These are phyloP conservation scores for Cyclotella cryptica DNA, from an alignment of 108 stramenopile species.

Conservation along the genomic window DNA sequence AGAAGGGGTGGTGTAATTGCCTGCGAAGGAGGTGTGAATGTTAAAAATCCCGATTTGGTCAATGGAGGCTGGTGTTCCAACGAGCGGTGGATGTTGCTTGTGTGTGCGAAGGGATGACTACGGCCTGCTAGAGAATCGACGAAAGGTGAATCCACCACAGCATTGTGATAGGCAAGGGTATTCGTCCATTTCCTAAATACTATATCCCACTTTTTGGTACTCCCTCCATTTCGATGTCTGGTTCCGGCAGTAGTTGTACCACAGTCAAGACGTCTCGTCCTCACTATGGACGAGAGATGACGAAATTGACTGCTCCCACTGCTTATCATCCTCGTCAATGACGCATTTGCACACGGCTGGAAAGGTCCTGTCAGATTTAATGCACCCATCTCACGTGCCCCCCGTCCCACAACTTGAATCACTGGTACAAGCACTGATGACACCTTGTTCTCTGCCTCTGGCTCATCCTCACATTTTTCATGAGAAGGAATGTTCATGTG, in stretches of 20 bases:
- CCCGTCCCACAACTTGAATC: conserved; percentile 61
- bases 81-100: too few relatives aligned
- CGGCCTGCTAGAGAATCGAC: too few relatives aligned
- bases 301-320: background rate
- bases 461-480: background rate
- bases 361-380: conserved; percentile 68
- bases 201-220: too few relatives aligned
- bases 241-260: too few relatives aligned
- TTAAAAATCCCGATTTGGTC: background rate
- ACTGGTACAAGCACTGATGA: conserved; percentile 8
- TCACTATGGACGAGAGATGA: background rate
- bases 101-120: too few relatives aligned
- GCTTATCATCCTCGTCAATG: background rate
- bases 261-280: background rate
- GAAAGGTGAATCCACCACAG: too few relatives aligned
- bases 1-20: background rate
- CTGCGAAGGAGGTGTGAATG: background rate
- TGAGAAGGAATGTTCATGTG: background rate
- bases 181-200: too few relatives aligned
- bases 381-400: conserved; percentile 76
- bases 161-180: too few relatives aligned
- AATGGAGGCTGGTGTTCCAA: too few relatives aligned
- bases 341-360: conserved; percentile 17
- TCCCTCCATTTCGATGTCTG: too few relatives aligned
- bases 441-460: background rate